Evolutionary conservation across 2,329 filamentous ascomycete genomes (phyloP).

Genomic region (Gaeumannomyces sp.): DNA sequence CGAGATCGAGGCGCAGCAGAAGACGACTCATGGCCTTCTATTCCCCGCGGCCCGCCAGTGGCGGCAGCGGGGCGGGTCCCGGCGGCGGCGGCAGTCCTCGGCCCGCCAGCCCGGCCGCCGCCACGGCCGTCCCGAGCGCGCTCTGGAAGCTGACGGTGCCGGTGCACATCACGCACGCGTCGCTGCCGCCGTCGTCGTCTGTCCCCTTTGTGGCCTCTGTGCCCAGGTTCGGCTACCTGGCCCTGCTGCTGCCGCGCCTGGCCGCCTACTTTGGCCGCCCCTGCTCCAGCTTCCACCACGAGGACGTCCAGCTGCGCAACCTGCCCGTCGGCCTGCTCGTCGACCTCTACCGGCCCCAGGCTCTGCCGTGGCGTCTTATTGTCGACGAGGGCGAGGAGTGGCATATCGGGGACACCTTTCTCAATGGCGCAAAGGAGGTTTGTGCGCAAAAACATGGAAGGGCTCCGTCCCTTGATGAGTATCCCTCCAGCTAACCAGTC

Average conservation of each 20-base stretch:
- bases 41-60: background rate
- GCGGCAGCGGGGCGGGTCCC: too few species aligned
- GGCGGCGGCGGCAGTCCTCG: background rate
- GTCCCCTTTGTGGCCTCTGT: conserved; percentile 45
- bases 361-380: conserved; percentile 47
- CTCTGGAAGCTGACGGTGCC: conserved; percentile 52
- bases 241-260: conserved; percentile 50
- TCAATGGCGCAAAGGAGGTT: conserved; percentile 59
- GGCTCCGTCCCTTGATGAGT: too few species aligned
- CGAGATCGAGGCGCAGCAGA: too few species aligned
- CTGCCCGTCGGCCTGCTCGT: conserved; percentile 47
- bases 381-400: conserved; percentile 49
- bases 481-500: too few species aligned
- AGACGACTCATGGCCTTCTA: background rate
- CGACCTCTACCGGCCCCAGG: conserved; percentile 48
- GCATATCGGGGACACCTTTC: conserved; percentile 57
- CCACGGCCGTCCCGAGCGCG: conserved; percentile 32
- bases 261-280: conserved; percentile 45
- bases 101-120: conserved; percentile 3
- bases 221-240: conserved; percentile 54
- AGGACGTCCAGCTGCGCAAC: conserved; percentile 46
- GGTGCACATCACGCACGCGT: conserved; percentile 46
- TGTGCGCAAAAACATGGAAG: conserved; percentile 16
- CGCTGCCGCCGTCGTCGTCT: conserved; percentile 27
- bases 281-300: conserved; percentile 54